These are phyloP conservation scores for Silene latifolia DNA, from an alignment of 148 eudicot genomes.

Conservation along the genomic window DNA sequence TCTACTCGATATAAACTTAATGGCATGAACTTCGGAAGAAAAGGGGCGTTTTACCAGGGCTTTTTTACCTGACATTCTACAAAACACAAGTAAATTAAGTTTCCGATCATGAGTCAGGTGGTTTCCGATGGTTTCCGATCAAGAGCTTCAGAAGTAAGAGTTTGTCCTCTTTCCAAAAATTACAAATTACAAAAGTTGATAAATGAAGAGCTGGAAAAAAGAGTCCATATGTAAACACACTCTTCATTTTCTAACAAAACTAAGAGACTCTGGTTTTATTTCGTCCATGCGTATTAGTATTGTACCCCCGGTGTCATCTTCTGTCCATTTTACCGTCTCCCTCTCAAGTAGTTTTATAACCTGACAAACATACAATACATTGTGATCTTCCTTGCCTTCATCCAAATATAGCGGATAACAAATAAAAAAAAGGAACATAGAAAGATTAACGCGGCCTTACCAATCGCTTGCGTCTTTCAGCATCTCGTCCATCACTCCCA, in stretches of 20 bases:
- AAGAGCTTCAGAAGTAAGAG: no score
- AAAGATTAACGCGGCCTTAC: conserved; percentile 26
- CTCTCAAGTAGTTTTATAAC: conserved; percentile 34
- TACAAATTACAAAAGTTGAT: not conserved
- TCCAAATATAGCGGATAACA: no score
- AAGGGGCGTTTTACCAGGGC: no score
- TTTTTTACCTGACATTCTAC: no score
- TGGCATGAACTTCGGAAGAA: no score
- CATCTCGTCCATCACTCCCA: conserved; percentile 29
- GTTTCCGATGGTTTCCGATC: no score
- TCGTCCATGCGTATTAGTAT: conserved; percentile 5
- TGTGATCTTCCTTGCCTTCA: not conserved
- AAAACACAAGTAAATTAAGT: no score
- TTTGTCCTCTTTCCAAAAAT: not conserved
- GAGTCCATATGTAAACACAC: not conserved
- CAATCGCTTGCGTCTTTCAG: conserved; percentile 35
- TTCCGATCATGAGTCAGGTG: no score
- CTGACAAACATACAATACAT: conserved; percentile 13
- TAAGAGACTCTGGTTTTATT: not conserved
- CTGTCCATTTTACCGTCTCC: conserved; percentile 35
- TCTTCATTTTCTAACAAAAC: not conserved
- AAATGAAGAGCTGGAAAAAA: not conserved
- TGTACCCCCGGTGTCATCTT: not conserved
- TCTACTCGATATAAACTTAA: no score
- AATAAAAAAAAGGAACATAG: not conserved